phyloP scores from a whole-genome alignment of 768 basidiomycete genomes.

The Suillus bovinus region DNA sequence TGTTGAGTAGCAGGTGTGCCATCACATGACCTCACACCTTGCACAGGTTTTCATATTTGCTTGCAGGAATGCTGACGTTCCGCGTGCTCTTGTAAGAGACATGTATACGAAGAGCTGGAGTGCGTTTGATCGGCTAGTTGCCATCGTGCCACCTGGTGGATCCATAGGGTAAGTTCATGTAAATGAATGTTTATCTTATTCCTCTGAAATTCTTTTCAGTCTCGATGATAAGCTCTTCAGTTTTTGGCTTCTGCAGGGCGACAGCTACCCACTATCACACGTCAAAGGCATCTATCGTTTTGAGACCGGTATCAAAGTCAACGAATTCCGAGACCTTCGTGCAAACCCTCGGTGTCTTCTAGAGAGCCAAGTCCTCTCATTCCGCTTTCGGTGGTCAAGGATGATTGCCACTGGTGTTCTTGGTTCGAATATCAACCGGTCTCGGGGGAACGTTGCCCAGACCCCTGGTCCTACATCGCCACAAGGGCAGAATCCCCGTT shows the following conservation, averaged over 20 bases:
- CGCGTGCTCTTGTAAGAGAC: slow-evolving; percentile 80
- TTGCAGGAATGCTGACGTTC: slow-evolving; percentile 77
- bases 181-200: slow-evolving; percentile 11
- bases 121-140: slow-evolving; percentile 84
- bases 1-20: slow-evolving; percentile 64
- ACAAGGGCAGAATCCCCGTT: slow-evolving; percentile 14
- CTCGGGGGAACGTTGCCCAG: slow-evolving; percentile 32
- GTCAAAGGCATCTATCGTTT: slow-evolving; percentile 88
- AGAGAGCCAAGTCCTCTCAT: slow-evolving; percentile 78
- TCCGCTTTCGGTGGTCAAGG: slow-evolving; percentile 80
- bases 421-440: slow-evolving; percentile 40
- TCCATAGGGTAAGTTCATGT: slow-evolving; percentile 69
- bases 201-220: slow-evolving; percentile 36
- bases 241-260: slow-evolving; percentile 85
- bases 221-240: slow-evolving; percentile 90
- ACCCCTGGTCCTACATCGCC: slow-evolving; percentile 26
- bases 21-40: not conserved
- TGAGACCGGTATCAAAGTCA: slow-evolving; percentile 85
- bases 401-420: slow-evolving; percentile 71
- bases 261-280: slow-evolving; percentile 71
- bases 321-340: slow-evolving; percentile 84
- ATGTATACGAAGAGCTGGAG: slow-evolving; percentile 95
- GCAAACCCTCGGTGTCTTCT: slow-evolving; percentile 87
- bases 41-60: slow-evolving; percentile 6
- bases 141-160: slow-evolving; percentile 88